Conservation (phyloP, 306 rosid genomes). For the Sicyos edulis region DNA sequence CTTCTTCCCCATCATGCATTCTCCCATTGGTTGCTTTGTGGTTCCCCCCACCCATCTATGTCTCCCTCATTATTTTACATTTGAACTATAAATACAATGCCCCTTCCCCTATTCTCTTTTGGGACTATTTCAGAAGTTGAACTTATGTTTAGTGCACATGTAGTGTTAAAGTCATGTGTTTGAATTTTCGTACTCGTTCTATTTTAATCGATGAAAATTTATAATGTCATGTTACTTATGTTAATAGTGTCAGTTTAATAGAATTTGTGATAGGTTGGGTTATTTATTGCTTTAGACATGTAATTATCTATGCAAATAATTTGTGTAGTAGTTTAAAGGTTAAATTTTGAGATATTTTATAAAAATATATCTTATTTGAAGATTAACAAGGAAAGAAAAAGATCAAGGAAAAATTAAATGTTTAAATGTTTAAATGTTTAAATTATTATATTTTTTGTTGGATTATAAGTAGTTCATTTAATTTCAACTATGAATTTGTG, state of each 20-base stretch:
- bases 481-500: neutral
- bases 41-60: constrained; percentile 21
- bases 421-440: too few relatives aligned
- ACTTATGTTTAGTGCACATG: neutral
- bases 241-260: neutral
- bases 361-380: too few relatives aligned
- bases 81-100: neutral
- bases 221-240: too few relatives aligned
- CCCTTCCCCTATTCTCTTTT: neutral
- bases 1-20: constrained; percentile 15
- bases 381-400: too few relatives aligned
- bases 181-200: too few relatives aligned
- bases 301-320: neutral
- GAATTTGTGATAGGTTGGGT: neutral
- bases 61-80: constrained; percentile 17
- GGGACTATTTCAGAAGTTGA: neutral
- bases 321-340: too few relatives aligned
- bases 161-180: too few relatives aligned
- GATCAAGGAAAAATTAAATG: too few relatives aligned
- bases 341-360: too few relatives aligned
- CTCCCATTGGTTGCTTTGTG: constrained; percentile 21
- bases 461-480: too few relatives aligned
- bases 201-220: too few relatives aligned
- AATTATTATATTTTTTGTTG: too few relatives aligned
- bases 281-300: neutral